Base-by-base conservation (phyloP, 345 rosid species). In the Ricinus communis region DNA sequence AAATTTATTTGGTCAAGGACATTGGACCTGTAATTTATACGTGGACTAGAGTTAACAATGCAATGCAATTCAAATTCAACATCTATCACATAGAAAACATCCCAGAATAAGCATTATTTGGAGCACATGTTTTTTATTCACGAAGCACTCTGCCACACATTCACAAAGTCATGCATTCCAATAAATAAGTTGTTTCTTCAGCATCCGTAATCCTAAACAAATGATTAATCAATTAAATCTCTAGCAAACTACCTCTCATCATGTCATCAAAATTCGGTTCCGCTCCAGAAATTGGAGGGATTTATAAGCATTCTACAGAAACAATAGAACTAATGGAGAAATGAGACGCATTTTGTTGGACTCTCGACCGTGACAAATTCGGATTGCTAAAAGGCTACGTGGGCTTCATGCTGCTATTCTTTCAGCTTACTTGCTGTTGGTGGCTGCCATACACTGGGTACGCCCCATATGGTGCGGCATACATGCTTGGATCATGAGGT, bases 401-500 rank as follows among this genome's bases (percentile, higher is more conserved):
- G 13, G n/a, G 50, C 62, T 41, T 62, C 52, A 3, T n/a, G 27
- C 0, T 19, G 54, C 63, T 13, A 66, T 66, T 75, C 69, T 66
- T 38, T 92, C 86, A 92, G 93, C 90, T 95, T 80, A 95, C 99
- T 84, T 95, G 97, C 68, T 92, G 93, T 73, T 95, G 97, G 77
- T 87, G 89, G 73, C 84, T 87, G 38, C 93, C 93, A 25, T 89
- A 95, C 68, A 90, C 65, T 1, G 93, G 96, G 72, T 90, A 95
- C 4, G 88, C 86, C 15, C 91, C 93, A 67, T 94, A 92, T 68
- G 89, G 81, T 6, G 87, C 80, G 0, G 86, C 85, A 43, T 95
- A 95, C 89, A 88, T 87, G 76, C 83, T 80, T 19, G 96, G 93
- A 72, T 92, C 93, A 47, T 86, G 92, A 65, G 93, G 87, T 47